These are phyloP conservation scores for Fonsecaea erecta DNA, from an alignment of 2,329 filamentous ascomycete species.

Conservation along the genomic window DNA sequence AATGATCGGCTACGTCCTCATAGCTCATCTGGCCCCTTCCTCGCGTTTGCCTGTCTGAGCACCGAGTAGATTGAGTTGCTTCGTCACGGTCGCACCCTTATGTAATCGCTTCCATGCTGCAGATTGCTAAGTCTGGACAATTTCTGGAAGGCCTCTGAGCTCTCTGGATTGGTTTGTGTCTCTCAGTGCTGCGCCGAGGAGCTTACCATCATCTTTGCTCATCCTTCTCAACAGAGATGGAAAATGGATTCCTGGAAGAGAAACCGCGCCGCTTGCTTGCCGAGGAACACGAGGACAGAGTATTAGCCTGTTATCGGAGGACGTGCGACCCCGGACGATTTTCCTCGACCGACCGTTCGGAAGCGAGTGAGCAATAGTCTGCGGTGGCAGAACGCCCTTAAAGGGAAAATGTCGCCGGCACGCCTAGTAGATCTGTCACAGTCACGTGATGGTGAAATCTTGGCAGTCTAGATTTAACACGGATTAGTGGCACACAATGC, in stretches of 20 bases:
- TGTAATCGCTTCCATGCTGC: conserved; percentile 27
- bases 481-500: conserved; percentile 29
- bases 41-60: background rate
- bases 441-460: conserved; percentile 23
- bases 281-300: background rate
- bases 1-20: conserved; percentile 26
- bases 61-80: conserved; percentile 21
- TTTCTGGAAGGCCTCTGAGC: conserved; percentile 14
- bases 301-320: conserved; percentile 13
- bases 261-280: conserved; percentile 9
- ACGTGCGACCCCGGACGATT: background rate
- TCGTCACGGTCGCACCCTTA: conserved; percentile 29
- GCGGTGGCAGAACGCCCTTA: background rate
- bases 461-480: conserved; percentile 22
- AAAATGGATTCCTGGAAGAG: conserved; percentile 11
- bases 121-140: conserved; percentile 17
- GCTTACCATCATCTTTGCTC: conserved; percentile 10
- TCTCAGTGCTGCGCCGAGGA: background rate
- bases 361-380: background rate
- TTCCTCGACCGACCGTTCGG: background rate
- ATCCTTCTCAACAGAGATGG: background rate
- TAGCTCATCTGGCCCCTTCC: conserved; percentile 2
- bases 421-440: background rate
- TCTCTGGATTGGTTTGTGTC: conserved; percentile 18
- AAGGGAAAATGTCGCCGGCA: background rate